Percentiles rank a stretch among this genome's conserved stretches.
phyloP scores from a whole-genome alignment of 495 filamentous ascomycete genomes.

The Podospora fimiseda region DNA sequence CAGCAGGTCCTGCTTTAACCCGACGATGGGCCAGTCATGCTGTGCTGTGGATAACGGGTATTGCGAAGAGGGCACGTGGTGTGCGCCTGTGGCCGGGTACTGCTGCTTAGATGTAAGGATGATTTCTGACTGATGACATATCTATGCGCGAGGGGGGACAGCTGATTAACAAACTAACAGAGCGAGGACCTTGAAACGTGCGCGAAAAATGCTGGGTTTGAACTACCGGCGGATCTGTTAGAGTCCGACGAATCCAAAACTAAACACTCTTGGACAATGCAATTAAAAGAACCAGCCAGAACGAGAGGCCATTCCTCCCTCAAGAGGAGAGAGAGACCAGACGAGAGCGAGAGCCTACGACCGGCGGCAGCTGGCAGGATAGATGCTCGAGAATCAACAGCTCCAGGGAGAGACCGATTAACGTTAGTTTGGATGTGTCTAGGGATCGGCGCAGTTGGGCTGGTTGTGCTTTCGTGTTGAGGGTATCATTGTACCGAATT shows the following conservation, averaged over 20 bases:
- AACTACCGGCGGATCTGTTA: constrained; percentile 11
- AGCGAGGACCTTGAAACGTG: constrained; percentile 32
- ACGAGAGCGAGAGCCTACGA: background rate
- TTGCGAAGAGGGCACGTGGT: constrained; percentile 32
- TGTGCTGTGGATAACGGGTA: constrained; percentile 32
- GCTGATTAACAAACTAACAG: constrained; percentile 24
- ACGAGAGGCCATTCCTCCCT: too few species aligned
- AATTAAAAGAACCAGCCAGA: background rate
- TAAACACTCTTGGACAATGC: background rate
- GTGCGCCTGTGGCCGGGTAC: constrained; percentile 37
- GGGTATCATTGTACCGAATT: background rate
- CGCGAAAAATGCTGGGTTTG: constrained; percentile 32
- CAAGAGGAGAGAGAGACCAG: background rate
- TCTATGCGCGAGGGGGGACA: background rate
- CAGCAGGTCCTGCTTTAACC: constrained; percentile 34
- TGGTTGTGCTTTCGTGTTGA: constrained; percentile 21
- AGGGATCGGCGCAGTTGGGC: constrained; percentile 15
- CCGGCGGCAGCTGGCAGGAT: background rate
- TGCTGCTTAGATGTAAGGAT: constrained; percentile 35
- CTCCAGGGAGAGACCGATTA: constrained; percentile 9
- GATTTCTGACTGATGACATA: background rate
- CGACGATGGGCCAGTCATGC: constrained; percentile 33
- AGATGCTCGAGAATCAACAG: constrained; percentile 12
- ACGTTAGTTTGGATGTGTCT: constrained; percentile 11
- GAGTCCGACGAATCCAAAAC: too few species aligned